Conservation (phyloP, 352 stramenopile genomes). For the Aphanomyces euteiches region DNA sequence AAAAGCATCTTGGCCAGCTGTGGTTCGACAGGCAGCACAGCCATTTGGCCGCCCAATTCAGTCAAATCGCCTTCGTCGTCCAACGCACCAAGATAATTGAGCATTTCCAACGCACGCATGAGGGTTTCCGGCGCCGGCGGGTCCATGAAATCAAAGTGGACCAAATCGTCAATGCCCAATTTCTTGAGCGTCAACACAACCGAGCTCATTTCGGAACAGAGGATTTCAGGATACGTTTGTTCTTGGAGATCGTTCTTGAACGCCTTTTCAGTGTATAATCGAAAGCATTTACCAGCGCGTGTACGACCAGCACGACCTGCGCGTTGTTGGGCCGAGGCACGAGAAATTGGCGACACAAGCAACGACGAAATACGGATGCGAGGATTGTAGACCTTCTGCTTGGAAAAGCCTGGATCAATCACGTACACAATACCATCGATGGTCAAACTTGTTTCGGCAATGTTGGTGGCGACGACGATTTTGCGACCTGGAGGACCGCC, state of each 20-base stretch:
- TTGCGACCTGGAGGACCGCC: conserved; percentile 69
- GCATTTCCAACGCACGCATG: conserved; percentile 97
- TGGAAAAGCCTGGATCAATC: conserved; percentile 98
- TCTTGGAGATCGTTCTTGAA: conserved; percentile 98
- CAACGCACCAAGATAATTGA: conserved; percentile 97
- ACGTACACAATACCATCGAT: conserved; percentile 99
- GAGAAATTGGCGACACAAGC: conserved; percentile 97
- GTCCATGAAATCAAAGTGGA: conserved; percentile 99
- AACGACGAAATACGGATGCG: conserved; percentile 98
- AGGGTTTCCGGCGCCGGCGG: conserved; percentile 97
- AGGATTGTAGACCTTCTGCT: conserved; percentile 99
- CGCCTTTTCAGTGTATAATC: conserved; percentile 97
- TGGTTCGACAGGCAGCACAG: conserved; percentile 95
- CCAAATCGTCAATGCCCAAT: conserved; percentile 98
- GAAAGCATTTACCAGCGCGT: conserved; percentile 92
- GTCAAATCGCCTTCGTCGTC: conserved; percentile 98
- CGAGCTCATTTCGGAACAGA: conserved; percentile 93
- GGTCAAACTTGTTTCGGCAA: conserved; percentile 99
- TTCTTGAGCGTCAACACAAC: conserved; percentile 98
- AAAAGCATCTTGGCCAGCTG: conserved; percentile 98
- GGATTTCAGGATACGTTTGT: conserved; percentile 98
- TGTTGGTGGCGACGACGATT: conserved; percentile 98
- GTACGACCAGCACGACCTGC: conserved; percentile 91
- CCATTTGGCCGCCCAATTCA: conserved; percentile 88
- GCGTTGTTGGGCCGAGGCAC: conserved; percentile 92